A percentile compares a stretch with the other conserved stretches of the same genome.
Conservation (phyloP, 495 filamentous ascomycete species). For the Cairneyella variabilis region DNA sequence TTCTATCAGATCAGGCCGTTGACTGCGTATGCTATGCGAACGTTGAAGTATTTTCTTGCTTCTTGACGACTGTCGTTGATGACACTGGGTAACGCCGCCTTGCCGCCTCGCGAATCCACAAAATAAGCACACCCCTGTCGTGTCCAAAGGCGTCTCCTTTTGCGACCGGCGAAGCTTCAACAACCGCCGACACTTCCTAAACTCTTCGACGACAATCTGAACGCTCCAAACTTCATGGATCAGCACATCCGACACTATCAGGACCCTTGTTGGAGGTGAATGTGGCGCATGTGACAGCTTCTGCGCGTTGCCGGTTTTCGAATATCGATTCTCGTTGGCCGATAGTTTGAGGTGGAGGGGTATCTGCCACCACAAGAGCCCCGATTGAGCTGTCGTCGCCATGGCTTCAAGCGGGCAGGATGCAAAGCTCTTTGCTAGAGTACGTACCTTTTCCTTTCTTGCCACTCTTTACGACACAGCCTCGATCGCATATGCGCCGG, state of each 20-base stretch:
- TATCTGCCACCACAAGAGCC: slow-evolving; percentile 8
- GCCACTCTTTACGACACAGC: neutral
- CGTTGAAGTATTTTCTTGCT: too few relatives aligned
- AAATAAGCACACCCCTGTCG: neutral
- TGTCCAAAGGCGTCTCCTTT: too few relatives aligned
- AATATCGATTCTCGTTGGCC: slow-evolving; percentile 31
- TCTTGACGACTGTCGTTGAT: too few relatives aligned
- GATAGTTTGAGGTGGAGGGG: slow-evolving; percentile 19
- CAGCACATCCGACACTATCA: slow-evolving; percentile 12
- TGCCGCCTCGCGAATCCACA: neutral
- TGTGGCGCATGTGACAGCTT: slow-evolving; percentile 30
- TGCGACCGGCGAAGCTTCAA: too few relatives aligned
- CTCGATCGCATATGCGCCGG: neutral
- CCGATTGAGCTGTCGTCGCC: slow-evolving; percentile 29
- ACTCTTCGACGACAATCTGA: slow-evolving; percentile 8
- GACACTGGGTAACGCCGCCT: neutral
- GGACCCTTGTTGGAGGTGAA: slow-evolving; percentile 18
- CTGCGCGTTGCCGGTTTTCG: slow-evolving; percentile 27
- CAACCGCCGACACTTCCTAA: slow-evolving; percentile 7
- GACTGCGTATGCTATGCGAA: too few relatives aligned
- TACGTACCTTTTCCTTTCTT: slow-evolving; percentile 50
- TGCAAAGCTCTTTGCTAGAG: slow-evolving; percentile 98
- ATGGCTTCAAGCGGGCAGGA: slow-evolving; percentile 86
- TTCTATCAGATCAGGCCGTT: neutral
- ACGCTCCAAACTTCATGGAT: slow-evolving; percentile 25